phyloP scores from a whole-genome alignment of 306 rosid genomes.

The Delonix regia region DNA sequence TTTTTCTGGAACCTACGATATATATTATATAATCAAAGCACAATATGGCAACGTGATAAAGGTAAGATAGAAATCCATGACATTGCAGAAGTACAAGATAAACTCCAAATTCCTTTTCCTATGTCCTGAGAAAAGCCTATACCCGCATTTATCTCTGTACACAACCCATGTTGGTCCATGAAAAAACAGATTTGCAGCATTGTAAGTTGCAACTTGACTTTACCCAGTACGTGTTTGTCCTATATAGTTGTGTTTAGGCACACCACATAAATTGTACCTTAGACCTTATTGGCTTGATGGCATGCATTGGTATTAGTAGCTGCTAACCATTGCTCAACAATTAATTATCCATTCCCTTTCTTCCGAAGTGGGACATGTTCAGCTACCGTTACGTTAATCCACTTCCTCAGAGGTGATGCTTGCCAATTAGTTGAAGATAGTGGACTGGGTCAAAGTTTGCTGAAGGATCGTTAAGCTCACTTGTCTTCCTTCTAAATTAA shows the following conservation, averaged over 20 bases:
- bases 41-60: no score
- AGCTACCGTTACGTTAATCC: no score
- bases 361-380: constrained; percentile 47
- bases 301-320: neutral
- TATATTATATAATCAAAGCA: no score
- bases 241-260: neutral
- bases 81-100: no score
- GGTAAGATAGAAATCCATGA: no score
- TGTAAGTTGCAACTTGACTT: neutral
- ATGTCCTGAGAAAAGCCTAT: neutral
- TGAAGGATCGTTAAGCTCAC: no score
- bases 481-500: no score
- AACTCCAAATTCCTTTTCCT: neutral
- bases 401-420: no score
- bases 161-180: neutral
- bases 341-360: constrained; percentile 41
- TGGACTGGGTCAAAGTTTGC: no score
- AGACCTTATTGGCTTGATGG: constrained; percentile 28
- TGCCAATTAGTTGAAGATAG: no score
- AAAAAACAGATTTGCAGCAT: neutral
- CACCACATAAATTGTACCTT: neutral
- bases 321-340: constrained; percentile 56
- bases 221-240: neutral
- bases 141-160: neutral
- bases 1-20: no score